Conservation (phyloP, 2,329 filamentous ascomycete genomes). For the Colletotrichum brevisporum region DNA sequence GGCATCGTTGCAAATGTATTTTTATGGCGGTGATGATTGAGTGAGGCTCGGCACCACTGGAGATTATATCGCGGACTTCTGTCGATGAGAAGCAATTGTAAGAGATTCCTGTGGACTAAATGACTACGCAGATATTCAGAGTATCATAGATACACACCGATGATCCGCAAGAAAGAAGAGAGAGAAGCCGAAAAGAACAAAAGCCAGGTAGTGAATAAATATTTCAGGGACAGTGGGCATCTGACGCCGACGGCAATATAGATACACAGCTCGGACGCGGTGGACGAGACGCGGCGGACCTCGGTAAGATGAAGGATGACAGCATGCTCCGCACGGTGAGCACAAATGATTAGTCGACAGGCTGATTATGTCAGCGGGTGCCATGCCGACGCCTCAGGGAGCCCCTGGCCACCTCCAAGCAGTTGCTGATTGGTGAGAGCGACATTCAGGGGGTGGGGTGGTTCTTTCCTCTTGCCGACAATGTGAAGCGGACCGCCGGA, state of each 20-base stretch:
- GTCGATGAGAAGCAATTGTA: not conserved
- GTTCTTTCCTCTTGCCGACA: not conserved
- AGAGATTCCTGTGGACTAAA: not conserved
- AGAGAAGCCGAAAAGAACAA: constrained; percentile 4
- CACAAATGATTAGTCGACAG: constrained; percentile 28
- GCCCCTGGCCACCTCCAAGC: not conserved
- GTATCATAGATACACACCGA: not conserved
- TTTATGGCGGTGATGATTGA: not conserved
- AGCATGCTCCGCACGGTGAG: constrained; percentile 16
- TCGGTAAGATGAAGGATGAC: constrained; percentile 30
- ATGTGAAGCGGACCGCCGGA: not conserved
- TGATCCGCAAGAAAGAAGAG: constrained; percentile 16
- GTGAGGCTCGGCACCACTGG: not conserved
- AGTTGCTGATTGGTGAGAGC: not conserved
- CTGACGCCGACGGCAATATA: constrained; percentile 16
- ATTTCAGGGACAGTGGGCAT: not conserved
- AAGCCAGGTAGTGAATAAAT: no score
- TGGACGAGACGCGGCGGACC: constrained; percentile 28
- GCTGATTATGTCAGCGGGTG: constrained; percentile 27
- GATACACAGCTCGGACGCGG: constrained; percentile 18
- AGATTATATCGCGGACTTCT: no score
- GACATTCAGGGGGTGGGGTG: not conserved
- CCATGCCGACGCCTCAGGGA: constrained; percentile 4
- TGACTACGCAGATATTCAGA: constrained; percentile 17
- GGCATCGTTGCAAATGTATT: constrained; percentile 66